phyloP scores from a whole-genome alignment of 306 rosid genomes.

The Aeschynomene evenia region DNA sequence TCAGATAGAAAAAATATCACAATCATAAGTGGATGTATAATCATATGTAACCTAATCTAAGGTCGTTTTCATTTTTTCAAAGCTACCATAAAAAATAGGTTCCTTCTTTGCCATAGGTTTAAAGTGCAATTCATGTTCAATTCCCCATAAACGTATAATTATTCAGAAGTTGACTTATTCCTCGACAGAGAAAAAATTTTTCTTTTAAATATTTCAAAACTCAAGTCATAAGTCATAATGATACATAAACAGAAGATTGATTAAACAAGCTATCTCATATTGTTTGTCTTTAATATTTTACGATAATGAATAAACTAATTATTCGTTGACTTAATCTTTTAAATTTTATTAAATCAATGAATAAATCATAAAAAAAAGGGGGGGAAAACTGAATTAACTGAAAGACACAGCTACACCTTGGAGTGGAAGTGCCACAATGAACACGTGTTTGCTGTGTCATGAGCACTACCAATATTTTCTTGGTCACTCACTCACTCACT shows the following conservation, averaged over 20 bases:
- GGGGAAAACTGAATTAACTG: constrained; percentile 34
- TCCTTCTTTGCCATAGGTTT: neutral
- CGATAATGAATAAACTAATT: too few relatives aligned
- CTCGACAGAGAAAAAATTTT: too few relatives aligned
- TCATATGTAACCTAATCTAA: neutral
- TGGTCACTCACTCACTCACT: constrained; percentile 20
- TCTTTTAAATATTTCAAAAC: too few relatives aligned
- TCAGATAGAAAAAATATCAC: neutral
- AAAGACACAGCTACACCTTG: constrained; percentile 24
- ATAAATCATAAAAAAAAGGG: too few relatives aligned
- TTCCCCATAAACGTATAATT: neutral
- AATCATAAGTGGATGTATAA: neutral
- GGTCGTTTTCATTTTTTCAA: neutral
- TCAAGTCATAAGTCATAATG: too few relatives aligned
- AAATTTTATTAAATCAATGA: too few relatives aligned
- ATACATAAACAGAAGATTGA: too few relatives aligned
- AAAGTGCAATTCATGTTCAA: constrained; percentile 13
- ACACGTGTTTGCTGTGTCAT: constrained; percentile 35
- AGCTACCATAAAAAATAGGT: constrained; percentile 2
- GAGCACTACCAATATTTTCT: constrained; percentile 32
- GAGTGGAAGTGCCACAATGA: constrained; percentile 10
- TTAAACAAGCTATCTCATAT: too few relatives aligned
- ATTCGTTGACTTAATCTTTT: too few relatives aligned
- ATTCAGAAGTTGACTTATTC: too few relatives aligned
- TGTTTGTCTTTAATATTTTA: too few relatives aligned